phyloP scores from a whole-genome alignment of 345 rosid genomes.

The Citrus glauca region DNA sequence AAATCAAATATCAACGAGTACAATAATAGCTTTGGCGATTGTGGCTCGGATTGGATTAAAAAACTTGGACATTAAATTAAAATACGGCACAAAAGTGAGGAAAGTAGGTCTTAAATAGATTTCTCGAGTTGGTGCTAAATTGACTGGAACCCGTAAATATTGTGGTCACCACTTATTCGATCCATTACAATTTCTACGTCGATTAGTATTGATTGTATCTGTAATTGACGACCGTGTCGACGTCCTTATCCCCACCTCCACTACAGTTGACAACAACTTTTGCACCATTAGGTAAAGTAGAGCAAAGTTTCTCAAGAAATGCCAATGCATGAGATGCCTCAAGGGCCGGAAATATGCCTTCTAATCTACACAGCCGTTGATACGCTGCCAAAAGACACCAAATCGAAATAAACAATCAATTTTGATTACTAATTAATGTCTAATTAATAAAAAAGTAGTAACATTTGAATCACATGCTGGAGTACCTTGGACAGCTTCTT shows the following conservation, averaged over 20 bases:
- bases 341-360: constrained; percentile 79
- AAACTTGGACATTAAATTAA: no score
- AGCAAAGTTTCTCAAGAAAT: constrained; percentile 63
- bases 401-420: no score
- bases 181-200: background rate
- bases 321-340: constrained; percentile 85
- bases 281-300: constrained; percentile 43
- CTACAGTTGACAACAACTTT: constrained; percentile 70
- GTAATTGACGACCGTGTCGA: constrained; percentile 19
- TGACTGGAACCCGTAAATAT: no score
- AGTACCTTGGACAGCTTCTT: constrained; percentile 73
- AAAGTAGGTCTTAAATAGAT: no score
- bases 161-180: no score
- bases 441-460: no score
- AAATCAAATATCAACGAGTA: no score
- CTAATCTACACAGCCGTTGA: constrained; percentile 44
- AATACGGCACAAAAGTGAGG: no score
- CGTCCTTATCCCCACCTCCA: constrained; percentile 81
- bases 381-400: constrained; percentile 37
- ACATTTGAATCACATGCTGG: background rate
- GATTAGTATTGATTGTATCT: background rate
- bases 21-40: no score
- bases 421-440: background rate
- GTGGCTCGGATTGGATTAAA: no score
- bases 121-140: no score